phyloP scores from a whole-genome alignment of 345 rosid genomes.

The Lepidium didymum region DNA sequence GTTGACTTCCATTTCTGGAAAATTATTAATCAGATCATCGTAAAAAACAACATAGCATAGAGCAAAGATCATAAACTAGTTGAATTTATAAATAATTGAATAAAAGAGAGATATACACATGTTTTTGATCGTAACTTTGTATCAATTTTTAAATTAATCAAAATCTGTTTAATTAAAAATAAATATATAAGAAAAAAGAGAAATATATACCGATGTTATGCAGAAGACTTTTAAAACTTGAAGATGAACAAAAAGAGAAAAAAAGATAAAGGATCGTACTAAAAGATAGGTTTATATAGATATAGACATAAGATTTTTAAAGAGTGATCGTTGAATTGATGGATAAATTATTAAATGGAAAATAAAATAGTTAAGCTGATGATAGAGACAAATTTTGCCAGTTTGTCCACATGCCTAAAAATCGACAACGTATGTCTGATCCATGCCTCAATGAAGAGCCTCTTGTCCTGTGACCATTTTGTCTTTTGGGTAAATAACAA shows the following conservation, averaged over 20 bases:
- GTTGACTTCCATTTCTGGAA: conserved; percentile 22
- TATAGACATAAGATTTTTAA: background rate
- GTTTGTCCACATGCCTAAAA: conserved; percentile 17
- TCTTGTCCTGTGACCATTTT: conserved; percentile 15
- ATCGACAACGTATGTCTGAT: conserved; percentile 15
- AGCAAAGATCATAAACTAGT: background rate
- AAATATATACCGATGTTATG: background rate
- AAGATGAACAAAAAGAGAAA: conserved; percentile 2
- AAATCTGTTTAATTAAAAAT: background rate
- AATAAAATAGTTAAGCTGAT: background rate
- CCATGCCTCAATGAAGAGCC: conserved; percentile 15
- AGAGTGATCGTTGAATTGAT: background rate
- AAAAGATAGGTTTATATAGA: conserved; percentile 9
- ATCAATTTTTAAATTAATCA: background rate
- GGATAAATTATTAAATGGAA: background rate
- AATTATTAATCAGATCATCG: background rate
- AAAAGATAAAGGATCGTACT: conserved; percentile 1
- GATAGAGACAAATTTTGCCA: conserved; percentile 15
- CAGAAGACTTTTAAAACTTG: background rate
- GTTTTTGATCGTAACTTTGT: no score
- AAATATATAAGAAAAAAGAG: background rate
- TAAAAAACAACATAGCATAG: background rate
- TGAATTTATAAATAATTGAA: background rate
- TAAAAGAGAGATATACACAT: background rate
- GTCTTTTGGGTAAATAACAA: background rate